phyloP scores from a whole-genome alignment of 352 stramenopile species.

The Pythium pyrilobum region DNA sequence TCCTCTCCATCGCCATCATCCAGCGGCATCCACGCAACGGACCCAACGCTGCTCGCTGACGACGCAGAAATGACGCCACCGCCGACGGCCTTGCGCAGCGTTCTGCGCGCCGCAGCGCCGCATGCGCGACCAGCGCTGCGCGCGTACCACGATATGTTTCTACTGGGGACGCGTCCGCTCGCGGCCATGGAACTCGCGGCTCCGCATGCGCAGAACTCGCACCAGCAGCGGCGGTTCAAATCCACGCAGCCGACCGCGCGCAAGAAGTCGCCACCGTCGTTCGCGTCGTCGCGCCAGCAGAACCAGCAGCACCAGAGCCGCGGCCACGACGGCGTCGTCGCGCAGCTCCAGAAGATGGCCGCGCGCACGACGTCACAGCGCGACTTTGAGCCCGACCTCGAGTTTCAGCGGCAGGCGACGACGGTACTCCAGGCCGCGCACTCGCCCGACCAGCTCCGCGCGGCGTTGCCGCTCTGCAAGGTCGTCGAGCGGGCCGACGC shows the following conservation, averaged over 20 bases:
- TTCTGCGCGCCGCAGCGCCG: too few species aligned
- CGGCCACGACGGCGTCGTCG: slow-evolving; percentile 10
- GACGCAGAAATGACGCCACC: too few species aligned
- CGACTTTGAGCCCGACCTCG: slow-evolving; percentile 31
- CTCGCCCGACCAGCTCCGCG: slow-evolving; percentile 41
- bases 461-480: slow-evolving; percentile 51
- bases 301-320: not conserved
- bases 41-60: too few species aligned
- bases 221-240: not conserved
- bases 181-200: too few species aligned
- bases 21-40: too few species aligned
- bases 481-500: slow-evolving; percentile 32
- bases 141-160: too few species aligned
- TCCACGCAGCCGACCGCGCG: not conserved
- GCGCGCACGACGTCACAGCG: slow-evolving; percentile 22
- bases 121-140: too few species aligned
- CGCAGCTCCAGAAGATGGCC: slow-evolving; percentile 38
- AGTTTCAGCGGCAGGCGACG: slow-evolving; percentile 43
- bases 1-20: too few species aligned
- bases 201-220: not conserved
- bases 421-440: slow-evolving; percentile 46
- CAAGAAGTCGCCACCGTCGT: slow-evolving; percentile 4
- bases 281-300: slow-evolving; percentile 9
- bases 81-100: too few species aligned
- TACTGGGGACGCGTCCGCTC: too few species aligned